phyloP scores from a whole-genome alignment of 2,329 filamentous ascomycete genomes.

The Neopestalotiopsis clavispora region DNA sequence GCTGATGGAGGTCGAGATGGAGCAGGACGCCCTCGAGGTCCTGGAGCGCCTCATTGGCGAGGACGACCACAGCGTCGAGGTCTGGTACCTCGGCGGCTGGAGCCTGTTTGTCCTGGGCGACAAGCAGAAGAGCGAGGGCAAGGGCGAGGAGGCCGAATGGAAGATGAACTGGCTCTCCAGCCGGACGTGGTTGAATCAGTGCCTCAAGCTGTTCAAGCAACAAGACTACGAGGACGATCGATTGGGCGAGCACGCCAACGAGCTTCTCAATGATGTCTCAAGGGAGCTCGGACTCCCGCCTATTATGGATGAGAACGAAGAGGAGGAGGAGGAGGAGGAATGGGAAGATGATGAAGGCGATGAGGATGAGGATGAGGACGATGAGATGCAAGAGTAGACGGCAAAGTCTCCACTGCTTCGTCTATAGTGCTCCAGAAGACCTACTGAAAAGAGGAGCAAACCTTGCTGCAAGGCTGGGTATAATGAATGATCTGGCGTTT shows the following conservation, averaged over 20 bases:
- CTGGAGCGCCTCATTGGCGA: constrained; percentile 83
- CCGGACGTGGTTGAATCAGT: constrained; percentile 81
- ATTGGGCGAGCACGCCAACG: constrained; percentile 74
- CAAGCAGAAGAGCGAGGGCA: constrained; percentile 60
- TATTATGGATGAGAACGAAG: constrained; percentile 60
- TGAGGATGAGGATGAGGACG: constrained; percentile 44
- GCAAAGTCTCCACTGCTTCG: background rate
- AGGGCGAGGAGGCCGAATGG: constrained; percentile 54
- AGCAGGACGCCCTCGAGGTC: constrained; percentile 83
- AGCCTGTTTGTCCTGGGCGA: constrained; percentile 81
- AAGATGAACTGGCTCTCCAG: constrained; percentile 73
- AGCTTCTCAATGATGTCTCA: constrained; percentile 69
- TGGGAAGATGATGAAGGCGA: constrained; percentile 45
- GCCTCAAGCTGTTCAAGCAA: constrained; percentile 76
- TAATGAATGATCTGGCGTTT: constrained; percentile 12
- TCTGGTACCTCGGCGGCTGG: constrained; percentile 97
- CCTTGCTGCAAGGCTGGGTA: background rate
- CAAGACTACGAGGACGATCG: constrained; percentile 87
- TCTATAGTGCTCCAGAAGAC: background rate
- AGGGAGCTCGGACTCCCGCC: constrained; percentile 66
- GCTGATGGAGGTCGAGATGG: constrained; percentile 88
- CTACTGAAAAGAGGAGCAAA: background rate
- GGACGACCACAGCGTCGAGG: constrained; percentile 93
- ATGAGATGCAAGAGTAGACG: constrained; percentile 59
- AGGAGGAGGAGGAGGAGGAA: constrained; percentile 54